Conservation (phyloP, 2,329 filamentous ascomycete genomes). For the Claviceps spartinae region DNA sequence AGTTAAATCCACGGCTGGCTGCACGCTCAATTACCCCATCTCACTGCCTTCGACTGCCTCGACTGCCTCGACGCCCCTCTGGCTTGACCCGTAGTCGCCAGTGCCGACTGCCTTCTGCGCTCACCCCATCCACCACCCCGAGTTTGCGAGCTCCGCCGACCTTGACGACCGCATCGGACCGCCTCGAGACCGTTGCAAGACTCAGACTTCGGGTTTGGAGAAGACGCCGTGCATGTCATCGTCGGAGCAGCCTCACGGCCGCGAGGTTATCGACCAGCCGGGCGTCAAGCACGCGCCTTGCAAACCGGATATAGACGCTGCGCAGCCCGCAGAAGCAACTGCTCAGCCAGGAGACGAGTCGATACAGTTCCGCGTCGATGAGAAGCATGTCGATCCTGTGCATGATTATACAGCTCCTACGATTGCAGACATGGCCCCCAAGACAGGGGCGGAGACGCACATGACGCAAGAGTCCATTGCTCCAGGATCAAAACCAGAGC, state of each 20-base stretch:
- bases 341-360: neutral
- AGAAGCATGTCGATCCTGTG: neutral
- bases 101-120: neutral
- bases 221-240: constrained; percentile 22
- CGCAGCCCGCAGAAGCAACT: neutral
- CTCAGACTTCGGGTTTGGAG: neutral
- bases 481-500: neutral
- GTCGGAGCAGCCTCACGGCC: constrained; percentile 17
- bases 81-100: neutral
- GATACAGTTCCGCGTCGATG: neutral
- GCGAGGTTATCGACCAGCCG: constrained; percentile 8
- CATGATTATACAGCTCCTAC: neutral
- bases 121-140: neutral
- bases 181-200: neutral
- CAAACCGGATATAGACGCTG: constrained; percentile 1
- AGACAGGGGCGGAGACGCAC: neutral
- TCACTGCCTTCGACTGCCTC: neutral
- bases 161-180: neutral
- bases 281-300: constrained; percentile 2
- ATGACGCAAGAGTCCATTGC: neutral
- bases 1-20: neutral
- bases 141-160: neutral
- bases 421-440: neutral
- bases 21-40: neutral
- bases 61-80: neutral